phyloP scores from a whole-genome alignment of 768 basidiomycete species.

The Lentinula raphanica region DNA sequence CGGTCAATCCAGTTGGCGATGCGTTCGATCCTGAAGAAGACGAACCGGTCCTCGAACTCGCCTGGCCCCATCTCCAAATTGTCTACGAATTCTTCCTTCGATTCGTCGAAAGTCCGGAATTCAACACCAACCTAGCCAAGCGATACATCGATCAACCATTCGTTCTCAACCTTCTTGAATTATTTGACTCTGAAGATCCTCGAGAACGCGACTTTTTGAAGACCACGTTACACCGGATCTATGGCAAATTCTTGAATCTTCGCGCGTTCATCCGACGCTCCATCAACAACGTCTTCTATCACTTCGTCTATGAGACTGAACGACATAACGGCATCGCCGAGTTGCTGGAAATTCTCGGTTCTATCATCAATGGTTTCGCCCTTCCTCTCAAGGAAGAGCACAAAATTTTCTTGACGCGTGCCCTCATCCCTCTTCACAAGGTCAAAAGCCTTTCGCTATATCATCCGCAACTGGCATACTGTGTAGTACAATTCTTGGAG shows the following conservation, averaged over 20 bases:
- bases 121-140: slow-evolving; percentile 97
- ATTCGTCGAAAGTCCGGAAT: slow-evolving; percentile 95
- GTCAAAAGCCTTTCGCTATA: slow-evolving; percentile 97
- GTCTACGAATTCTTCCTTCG: slow-evolving; percentile 99
- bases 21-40: slow-evolving; percentile 99
- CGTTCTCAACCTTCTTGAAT: slow-evolving; percentile 91
- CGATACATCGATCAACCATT: slow-evolving; percentile 96
- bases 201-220: slow-evolving; percentile 99
- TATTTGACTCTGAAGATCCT: slow-evolving; percentile 98
- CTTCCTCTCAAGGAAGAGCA: slow-evolving; percentile 98
- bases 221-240: slow-evolving; percentile 97
- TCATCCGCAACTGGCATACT: slow-evolving; percentile 98
- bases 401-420: slow-evolving; percentile 93
- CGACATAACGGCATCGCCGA: slow-evolving; percentile 99
- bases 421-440: slow-evolving; percentile 94
- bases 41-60: slow-evolving; percentile 96
- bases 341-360: slow-evolving; percentile 94
- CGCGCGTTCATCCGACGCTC: slow-evolving; percentile 98
- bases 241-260: slow-evolving; percentile 98
- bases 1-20: slow-evolving; percentile 96
- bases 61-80: slow-evolving; percentile 99
- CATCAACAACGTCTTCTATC: slow-evolving; percentile 99
- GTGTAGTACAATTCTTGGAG: slow-evolving; percentile 97
- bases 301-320: slow-evolving; percentile 98
- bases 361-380: slow-evolving; percentile 99